Evolutionary conservation across 305 asterid species (phyloP), one percentile per base, ranked within the genome.

Genomic region (Euphrasia arctica): DNA sequence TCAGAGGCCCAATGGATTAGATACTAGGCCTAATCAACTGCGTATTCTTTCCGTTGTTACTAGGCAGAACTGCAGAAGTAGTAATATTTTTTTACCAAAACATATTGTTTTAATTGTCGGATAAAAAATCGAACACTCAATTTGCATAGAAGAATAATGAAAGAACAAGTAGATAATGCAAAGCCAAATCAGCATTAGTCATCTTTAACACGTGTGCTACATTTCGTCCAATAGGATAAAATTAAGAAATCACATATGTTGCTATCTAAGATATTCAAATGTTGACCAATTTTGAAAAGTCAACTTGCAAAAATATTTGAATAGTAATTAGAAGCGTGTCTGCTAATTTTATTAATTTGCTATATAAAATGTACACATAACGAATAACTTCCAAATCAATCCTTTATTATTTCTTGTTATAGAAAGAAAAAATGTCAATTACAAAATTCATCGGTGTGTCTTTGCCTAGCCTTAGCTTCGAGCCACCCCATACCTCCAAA

Each of bases 261-360:
- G 9, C 59, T 9, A 29, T 56, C 60, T 10, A 57, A 57, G 22
- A 57, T 31, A 14, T 56, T 13, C 6, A 14, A 28, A 50, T 2
- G 52, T 45, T 62, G 57, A 36, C 68, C 45, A 54, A 29, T 7
- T 61, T 54, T 48, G 76, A 72, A 73, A 70, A 70, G 73, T 73
- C 80, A 67, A 55, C 27, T 12, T 4, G 5, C 45, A 59, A 67
- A 3, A 25, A 5, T 57, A 9, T 11, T 29, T 4, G 25, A 57
- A 61, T 2, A 64, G 39, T 42, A 22, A 12, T 18, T 5, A 18
- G 0, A 12, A 73, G 7, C 84, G 81, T 47, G 81, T 79, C 71
- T 36, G 71, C 73, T 57, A 15, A 18, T n/a, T 31, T 4, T 14
- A 15, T 51, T 29, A 25, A 9, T 56, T 34, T 62, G 61, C 60